Conservation (phyloP, 148 eudicot genomes). For the Rhododendron vialii region DNA sequence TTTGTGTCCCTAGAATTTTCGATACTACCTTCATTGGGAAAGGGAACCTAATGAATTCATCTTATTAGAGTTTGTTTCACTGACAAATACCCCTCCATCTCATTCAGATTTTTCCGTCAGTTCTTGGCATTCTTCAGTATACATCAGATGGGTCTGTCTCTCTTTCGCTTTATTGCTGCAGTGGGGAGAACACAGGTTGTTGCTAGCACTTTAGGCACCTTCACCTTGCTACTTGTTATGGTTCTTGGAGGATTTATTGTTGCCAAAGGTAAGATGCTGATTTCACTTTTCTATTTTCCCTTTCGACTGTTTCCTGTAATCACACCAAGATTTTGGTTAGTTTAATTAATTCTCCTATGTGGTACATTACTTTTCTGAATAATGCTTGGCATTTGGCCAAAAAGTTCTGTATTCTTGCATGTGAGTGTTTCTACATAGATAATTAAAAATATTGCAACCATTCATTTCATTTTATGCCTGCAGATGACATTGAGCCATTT, state of each 20-base stretch:
- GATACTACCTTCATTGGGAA: background rate
- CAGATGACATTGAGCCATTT: slow-evolving; percentile 62
- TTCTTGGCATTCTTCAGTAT: slow-evolving; percentile 56
- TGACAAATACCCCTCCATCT: background rate
- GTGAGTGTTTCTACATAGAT: background rate
- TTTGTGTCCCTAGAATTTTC: background rate
- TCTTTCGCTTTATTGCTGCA: slow-evolving; percentile 63
- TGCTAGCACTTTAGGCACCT: slow-evolving; percentile 43
- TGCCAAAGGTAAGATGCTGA: slow-evolving; percentile 42
- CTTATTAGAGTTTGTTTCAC: background rate
- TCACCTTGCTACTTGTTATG: slow-evolving; percentile 39
- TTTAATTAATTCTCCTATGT: background rate
- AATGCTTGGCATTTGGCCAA: background rate
- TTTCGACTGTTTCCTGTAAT: background rate
- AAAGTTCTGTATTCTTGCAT: background rate
- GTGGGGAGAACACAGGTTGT: slow-evolving; percentile 56
- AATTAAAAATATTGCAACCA: background rate
- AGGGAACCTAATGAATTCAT: background rate
- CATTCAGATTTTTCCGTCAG: slow-evolving; percentile 57
- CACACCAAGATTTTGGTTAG: background rate
- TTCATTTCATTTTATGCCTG: slow-evolving; percentile 3
- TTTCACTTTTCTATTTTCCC: background rate
- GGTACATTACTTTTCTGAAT: background rate
- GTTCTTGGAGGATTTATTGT: slow-evolving; percentile 74
- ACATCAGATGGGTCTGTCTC: slow-evolving; percentile 64